These are phyloP conservation scores for sweet orange (Citrus sinensis) DNA, from an alignment of 345 rosid genomes.

Conservation along the genomic window DVS_A1.0 CM039162.1:32232501-32233000, in stretches of 20 bases:
- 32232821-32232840: not conserved
- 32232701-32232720: not conserved
- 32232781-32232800: not conserved
- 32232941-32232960: conserved; percentile 94
- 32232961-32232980: conserved; percentile 53
- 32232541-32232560: conserved; percentile 93
- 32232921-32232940: conserved; percentile 95
- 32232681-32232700: not conserved
- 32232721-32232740: not conserved
- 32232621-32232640: not conserved
- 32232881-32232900: conserved; percentile 98
- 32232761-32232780: not conserved
- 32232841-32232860: not conserved
- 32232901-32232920: conserved; percentile 79
- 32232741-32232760: not conserved
- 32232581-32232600: conserved; percentile 81
- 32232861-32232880: conserved; percentile 5
- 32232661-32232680: not conserved
- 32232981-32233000: not conserved
- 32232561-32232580: conserved; percentile 85
- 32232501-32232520: conserved; percentile 52
- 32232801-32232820: not conserved
- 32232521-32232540: conserved; percentile 86
- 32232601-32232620: not conserved
- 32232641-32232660: too few species aligned